These are phyloP conservation scores for Eutrema japonicum DNA, from an alignment of 345 rosid species.

Conservation along the genomic window DNA sequence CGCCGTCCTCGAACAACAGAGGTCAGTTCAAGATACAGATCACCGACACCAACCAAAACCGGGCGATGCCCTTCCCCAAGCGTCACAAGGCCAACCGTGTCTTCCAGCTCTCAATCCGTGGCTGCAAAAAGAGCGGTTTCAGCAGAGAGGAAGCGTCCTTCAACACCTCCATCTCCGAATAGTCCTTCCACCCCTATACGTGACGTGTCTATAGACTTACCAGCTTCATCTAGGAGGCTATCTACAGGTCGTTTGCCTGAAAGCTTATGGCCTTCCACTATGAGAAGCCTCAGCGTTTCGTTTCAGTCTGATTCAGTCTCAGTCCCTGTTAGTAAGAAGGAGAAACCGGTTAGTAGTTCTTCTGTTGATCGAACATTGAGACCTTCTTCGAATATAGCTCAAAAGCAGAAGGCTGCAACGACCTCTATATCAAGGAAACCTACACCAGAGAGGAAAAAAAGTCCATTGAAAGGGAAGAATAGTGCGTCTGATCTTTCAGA, in stretches of 20 bases:
- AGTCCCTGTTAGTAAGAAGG: slow-evolving; percentile 81
- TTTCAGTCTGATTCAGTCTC: slow-evolving; percentile 92
- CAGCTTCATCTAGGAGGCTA: slow-evolving; percentile 64
- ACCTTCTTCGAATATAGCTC: slow-evolving; percentile 84
- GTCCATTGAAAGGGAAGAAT: slow-evolving; percentile 81
- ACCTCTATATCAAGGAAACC: slow-evolving; percentile 64
- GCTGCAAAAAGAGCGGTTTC: slow-evolving; percentile 76
- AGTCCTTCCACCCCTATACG: slow-evolving; percentile 73
- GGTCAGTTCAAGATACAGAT: slow-evolving; percentile 83
- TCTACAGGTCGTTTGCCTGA: slow-evolving; percentile 75
- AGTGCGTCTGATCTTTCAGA: slow-evolving; percentile 77
- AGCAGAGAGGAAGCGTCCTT: slow-evolving; percentile 88
- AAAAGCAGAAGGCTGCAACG: slow-evolving; percentile 60
- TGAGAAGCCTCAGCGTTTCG: slow-evolving; percentile 95
- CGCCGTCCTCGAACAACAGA: slow-evolving; percentile 72
- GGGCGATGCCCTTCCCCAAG: slow-evolving; percentile 80
- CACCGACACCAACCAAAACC: slow-evolving; percentile 58
- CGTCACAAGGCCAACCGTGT: slow-evolving; percentile 57
- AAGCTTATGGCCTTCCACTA: slow-evolving; percentile 98
- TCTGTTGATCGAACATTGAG: slow-evolving; percentile 75
- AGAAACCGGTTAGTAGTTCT: slow-evolving; percentile 61
- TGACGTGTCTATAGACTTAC: slow-evolving; percentile 62
- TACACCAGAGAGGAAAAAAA: slow-evolving; percentile 79
- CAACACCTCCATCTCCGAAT: slow-evolving; percentile 71
- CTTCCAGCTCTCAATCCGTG: slow-evolving; percentile 55